Evolutionary conservation across 1,139 yeast genomes (phyloP), one percentile per base, ranked within the genome.

Genomic region (Saccharomyces pastorianus): DNA sequence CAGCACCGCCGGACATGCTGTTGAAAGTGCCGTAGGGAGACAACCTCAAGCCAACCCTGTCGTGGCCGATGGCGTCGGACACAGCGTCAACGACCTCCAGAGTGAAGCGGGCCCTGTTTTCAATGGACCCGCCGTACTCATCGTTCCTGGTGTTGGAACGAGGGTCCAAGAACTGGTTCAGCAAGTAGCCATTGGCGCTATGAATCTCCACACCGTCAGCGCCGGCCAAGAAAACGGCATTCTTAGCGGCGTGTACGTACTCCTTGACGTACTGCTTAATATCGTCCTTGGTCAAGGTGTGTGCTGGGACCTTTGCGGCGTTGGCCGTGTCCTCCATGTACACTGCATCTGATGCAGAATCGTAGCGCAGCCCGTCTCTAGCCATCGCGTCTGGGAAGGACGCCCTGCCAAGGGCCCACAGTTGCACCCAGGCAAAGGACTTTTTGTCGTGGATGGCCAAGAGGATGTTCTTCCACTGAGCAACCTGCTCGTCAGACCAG

Each of bases 361-460:
- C 63, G 49, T 64, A 71, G 38, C 63, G 58, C 8, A 61, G 52
- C 6, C 73, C 71, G 34, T 62, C 57, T 42, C 56, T 53, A 41
- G 62, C 66, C 52, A 61, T 58, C 49, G 59, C 59, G 50, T 47
- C 57, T 2, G 67, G 66, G 46, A 50, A 50, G 2, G 73, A 73
- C 25, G 64, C 66, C 54, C 78, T 64, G n/a, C 80, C 80, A 29
- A 71, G 58, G 25, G 71, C 70, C 75, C 76, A 75, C 46, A 77
- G 49, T 60, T 76, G 80, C 13, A 66, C 53, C 49, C 66, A 73
- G 13, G 71, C 58, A 51, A 61, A 68, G 1, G 76, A 71, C 6
- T 65, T 64, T 26, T 74, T 68, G 4, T 62, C 64, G 57, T 77
- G 80, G 29, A 76, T 69, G 13, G 61, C 66, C 7, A 67, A 63